phyloP scores from a whole-genome alignment of 2,329 filamentous ascomycete species.

The Fusarium tanahbumbuense region DNA sequence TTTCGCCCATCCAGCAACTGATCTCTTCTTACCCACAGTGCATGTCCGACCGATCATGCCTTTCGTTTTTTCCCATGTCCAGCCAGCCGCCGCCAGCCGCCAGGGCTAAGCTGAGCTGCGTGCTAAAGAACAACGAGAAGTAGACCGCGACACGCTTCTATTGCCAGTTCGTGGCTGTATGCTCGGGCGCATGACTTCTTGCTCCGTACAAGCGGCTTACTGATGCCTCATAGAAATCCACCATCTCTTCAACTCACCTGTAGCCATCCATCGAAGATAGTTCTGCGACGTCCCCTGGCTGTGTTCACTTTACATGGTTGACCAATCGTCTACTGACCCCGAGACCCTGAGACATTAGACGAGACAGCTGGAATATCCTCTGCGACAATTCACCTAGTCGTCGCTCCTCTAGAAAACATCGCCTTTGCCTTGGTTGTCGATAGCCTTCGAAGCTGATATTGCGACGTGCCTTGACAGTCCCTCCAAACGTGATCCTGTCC shows the following conservation, averaged over 20 bases:
- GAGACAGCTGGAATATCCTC: not conserved
- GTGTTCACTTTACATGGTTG: not conserved
- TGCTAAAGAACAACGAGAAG: not conserved
- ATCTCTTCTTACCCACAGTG: not conserved
- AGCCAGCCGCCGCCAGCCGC: not conserved
- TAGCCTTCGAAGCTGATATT: not conserved
- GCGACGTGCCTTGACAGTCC: not conserved
- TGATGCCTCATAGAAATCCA: not conserved
- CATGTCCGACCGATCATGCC: not conserved
- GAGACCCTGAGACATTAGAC: not conserved
- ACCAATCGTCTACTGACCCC: not conserved
- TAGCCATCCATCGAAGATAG: not conserved
- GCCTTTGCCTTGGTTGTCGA: not conserved
- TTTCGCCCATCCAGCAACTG: not conserved
- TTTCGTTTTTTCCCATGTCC: not conserved
- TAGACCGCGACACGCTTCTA: not conserved
- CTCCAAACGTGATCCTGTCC: not conserved
- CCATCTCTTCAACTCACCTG: rapidly evolving
- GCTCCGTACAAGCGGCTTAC: not conserved
- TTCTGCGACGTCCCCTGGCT: not conserved
- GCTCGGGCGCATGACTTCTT: not conserved
- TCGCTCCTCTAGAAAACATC: not conserved
- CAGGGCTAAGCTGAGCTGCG: not conserved
- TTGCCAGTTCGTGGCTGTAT: not conserved
- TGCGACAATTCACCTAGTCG: not conserved